Conservation (phyloP, 176 grass and related monocot species). For the Lolium multiflorum region DNA sequence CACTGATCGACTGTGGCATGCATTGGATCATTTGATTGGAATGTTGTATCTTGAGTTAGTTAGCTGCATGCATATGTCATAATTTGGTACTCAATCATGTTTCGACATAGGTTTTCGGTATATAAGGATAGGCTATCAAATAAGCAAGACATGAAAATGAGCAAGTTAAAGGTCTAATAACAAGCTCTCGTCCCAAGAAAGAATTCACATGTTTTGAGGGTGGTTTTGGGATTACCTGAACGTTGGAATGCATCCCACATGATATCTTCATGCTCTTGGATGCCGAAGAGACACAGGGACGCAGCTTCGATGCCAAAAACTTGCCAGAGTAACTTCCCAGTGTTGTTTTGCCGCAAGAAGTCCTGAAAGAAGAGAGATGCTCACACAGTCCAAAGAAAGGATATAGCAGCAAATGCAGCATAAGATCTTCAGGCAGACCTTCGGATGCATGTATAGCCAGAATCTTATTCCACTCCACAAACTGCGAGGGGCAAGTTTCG, state of each 20-base stretch:
- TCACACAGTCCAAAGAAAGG: constrained; percentile 14
- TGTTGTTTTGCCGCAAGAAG: constrained; percentile 97
- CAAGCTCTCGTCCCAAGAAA: neutral
- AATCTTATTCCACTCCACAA: constrained; percentile 76
- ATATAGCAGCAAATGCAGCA: neutral
- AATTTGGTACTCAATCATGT: neutral
- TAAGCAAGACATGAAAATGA: neutral
- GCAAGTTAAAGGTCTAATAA: neutral
- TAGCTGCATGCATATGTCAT: neutral
- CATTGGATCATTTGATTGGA: neutral
- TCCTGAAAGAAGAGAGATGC: constrained; percentile 58
- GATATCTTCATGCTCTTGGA: constrained; percentile 91
- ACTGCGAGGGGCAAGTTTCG: constrained; percentile 53
- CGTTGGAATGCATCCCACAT: constrained; percentile 87
- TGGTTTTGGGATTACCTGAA: constrained; percentile 66
- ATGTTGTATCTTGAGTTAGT: neutral
- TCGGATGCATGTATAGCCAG: constrained; percentile 98
- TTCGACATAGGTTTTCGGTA: neutral
- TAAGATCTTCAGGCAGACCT: constrained; percentile 52
- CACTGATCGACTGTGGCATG: neutral
- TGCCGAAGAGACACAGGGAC: constrained; percentile 82
- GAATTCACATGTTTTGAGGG: constrained; percentile 5
- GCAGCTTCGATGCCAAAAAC: constrained; percentile 79
- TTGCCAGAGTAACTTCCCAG: constrained; percentile 96
- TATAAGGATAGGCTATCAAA: neutral